Evolutionary conservation across 768 basidiomycete species (phyloP), one percentile per base, ranked within the genome.

Genomic region (Lentinula raphanica): DNA sequence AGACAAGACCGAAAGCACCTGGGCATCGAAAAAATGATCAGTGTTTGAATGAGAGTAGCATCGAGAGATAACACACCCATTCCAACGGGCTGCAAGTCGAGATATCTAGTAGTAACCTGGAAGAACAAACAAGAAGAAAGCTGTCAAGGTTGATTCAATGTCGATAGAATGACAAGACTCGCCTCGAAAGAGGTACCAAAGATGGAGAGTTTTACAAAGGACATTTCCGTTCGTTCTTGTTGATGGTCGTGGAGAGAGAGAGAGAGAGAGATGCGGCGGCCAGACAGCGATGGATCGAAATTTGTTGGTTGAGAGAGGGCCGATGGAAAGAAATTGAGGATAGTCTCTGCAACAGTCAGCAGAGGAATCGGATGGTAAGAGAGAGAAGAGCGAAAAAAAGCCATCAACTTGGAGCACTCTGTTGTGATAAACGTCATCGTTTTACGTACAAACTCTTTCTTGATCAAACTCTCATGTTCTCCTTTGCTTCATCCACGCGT

Each of bases 181-280:
- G 89, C 93, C 85, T 96, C 94, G 74, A 96, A 95, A 56, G 95
- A 97, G 62, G 96, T 99, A 48, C 94, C 95, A 66, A 98, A 98
- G 76, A 98, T 98, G 75, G 88, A 91, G 67, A 98, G 91, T 77
- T 98, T 98, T 68, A 98, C 94, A 65, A 97, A 97, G 55, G 92
- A 94, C 92, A 94, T 92, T 55, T 54, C 51, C 21, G 51, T 56
- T 57, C 45, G 58, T 45, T 50, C 45, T n/a, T 58, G 46, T 57
- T 46, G 55, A 55, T 29, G 35, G 55, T 61, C 49, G 58, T 45
- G 54, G 50, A 45, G 54, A 61, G 44, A 48, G 61, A 31, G 49
- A 60, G 57, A 63, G 63, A 63, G 53, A 23, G 23, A 11, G 1
- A 46, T 46, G 42, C 42, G 42, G 42, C 21, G 19, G 42, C 39